A percentile compares a stretch with the other conserved stretches of the same genome.
Conservation (phyloP, 2,329 filamentous ascomycete species). For the Fusarium protoensiforme region DNA sequence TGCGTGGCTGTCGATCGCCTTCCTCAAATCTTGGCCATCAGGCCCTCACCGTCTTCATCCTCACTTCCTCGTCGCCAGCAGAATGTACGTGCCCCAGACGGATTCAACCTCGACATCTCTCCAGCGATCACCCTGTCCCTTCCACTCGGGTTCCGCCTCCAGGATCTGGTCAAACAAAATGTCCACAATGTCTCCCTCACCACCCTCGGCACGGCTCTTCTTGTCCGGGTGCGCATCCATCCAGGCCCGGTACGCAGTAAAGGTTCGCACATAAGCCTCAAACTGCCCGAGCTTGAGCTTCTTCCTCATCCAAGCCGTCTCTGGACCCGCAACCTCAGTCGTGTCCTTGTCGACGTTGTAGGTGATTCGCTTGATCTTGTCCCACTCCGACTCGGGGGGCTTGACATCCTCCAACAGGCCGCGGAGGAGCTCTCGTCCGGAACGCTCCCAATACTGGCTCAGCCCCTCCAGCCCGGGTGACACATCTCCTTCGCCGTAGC, state of each 20-base stretch:
- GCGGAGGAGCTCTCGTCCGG: conserved; percentile 66
- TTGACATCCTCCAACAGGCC: conserved; percentile 62
- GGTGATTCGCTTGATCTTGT: conserved; percentile 61
- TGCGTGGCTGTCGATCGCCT: background rate
- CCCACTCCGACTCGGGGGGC: conserved; percentile 64
- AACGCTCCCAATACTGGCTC: conserved; percentile 71
- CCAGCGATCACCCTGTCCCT: conserved; percentile 60
- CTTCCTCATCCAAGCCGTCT: conserved; percentile 62
- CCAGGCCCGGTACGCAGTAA: conserved; percentile 70
- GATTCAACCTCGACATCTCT: conserved; percentile 64
- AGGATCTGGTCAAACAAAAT: conserved; percentile 69
- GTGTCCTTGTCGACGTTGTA: conserved; percentile 63
- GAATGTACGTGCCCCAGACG: conserved; percentile 69
- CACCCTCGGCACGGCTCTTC: conserved; percentile 63
- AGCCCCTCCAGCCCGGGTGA: conserved; percentile 58
- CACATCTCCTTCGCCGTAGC: conserved; percentile 61
- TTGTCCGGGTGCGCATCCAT: conserved; percentile 62
- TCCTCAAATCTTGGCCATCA: background rate
- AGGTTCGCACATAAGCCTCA: conserved; percentile 71
- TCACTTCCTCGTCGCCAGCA: conserved; percentile 62
- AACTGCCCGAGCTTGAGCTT: conserved; percentile 66
- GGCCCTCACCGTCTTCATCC: background rate
- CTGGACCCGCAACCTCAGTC: conserved; percentile 46
- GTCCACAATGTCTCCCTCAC: conserved; percentile 71
- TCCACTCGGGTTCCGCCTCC: conserved; percentile 64